Percentiles rank a stretch among this genome's conserved stretches.
Evolutionary conservation across 2,329 filamentous ascomycete species (phyloP).

Genomic region (Myriosclerotinia curreyana): DNA sequence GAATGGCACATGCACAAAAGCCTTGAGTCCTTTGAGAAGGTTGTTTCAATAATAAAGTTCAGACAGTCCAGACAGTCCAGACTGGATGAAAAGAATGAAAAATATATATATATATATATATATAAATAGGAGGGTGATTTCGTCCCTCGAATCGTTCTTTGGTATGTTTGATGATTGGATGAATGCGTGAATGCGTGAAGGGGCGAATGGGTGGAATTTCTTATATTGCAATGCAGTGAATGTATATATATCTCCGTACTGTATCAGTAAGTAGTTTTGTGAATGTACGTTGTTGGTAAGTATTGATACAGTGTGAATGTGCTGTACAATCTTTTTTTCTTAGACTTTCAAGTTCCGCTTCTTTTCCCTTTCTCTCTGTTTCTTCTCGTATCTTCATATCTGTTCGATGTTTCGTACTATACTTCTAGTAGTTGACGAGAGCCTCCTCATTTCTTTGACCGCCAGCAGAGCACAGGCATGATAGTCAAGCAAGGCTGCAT

Average conservation of each 20-base stretch:
- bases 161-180: conserved; percentile 5
- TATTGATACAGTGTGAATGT: neutral
- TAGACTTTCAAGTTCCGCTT: conserved; percentile 12
- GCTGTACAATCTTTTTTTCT: neutral
- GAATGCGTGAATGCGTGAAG: no score
- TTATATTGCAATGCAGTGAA: conserved; percentile 5
- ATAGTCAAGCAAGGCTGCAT: conserved; percentile 19
- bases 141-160: neutral
- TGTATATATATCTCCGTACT: neutral
- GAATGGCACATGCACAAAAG: conserved; percentile 1
- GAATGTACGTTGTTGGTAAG: neutral
- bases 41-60: neutral
- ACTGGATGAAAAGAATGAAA: neutral
- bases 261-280: neutral
- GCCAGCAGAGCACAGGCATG: conserved; percentile 21
- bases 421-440: conserved; percentile 17
- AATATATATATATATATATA: neutral
- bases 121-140: neutral
- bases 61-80: neutral
- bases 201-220: neutral
- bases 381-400: conserved; percentile 18
- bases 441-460: conserved; percentile 22
- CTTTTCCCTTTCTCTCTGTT: conserved; percentile 8
- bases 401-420: conserved; percentile 19
- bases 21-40: neutral